Percentiles rank a stretch among this genome's conserved stretches.
Conservation (phyloP, 345 rosid species). For the Eucalyptus sp. region DNA sequence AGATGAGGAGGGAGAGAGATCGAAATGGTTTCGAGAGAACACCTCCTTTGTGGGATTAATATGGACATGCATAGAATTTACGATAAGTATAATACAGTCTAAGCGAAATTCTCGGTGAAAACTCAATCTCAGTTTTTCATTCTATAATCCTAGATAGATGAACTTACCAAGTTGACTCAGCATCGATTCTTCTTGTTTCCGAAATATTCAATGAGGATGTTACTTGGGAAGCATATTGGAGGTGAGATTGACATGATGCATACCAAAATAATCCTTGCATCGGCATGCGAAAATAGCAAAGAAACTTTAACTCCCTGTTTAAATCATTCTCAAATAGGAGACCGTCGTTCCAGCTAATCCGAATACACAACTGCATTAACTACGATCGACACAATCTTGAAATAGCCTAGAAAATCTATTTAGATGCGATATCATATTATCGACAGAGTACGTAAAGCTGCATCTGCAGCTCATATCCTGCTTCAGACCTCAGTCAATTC, state of each 20-base stretch:
- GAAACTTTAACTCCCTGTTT: background rate
- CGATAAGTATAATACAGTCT: background rate
- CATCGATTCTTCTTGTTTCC: rapidly evolving
- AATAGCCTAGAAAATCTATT: background rate
- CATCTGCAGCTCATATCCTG: too few relatives aligned
- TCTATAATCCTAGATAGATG: background rate
- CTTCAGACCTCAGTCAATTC: too few relatives aligned
- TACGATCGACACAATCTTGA: background rate
- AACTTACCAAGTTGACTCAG: rapidly evolving
- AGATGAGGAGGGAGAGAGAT: background rate
- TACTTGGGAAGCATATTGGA: background rate
- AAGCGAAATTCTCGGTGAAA: background rate
- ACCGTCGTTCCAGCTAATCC: background rate
- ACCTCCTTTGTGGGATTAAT: background rate
- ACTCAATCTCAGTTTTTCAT: background rate
- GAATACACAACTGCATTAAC: background rate
- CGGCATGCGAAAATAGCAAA: background rate
- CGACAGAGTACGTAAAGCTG: too few relatives aligned
- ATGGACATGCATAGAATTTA: background rate
- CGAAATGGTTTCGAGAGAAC: background rate
- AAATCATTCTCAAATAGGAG: background rate
- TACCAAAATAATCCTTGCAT: background rate
- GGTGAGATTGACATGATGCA: background rate
- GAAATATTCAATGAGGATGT: background rate
- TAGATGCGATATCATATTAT: too few relatives aligned